These are phyloP conservation scores for Leptodontidium sp. DNA, from an alignment of 2,329 filamentous ascomycete genomes.

Conservation along the genomic window DNA sequence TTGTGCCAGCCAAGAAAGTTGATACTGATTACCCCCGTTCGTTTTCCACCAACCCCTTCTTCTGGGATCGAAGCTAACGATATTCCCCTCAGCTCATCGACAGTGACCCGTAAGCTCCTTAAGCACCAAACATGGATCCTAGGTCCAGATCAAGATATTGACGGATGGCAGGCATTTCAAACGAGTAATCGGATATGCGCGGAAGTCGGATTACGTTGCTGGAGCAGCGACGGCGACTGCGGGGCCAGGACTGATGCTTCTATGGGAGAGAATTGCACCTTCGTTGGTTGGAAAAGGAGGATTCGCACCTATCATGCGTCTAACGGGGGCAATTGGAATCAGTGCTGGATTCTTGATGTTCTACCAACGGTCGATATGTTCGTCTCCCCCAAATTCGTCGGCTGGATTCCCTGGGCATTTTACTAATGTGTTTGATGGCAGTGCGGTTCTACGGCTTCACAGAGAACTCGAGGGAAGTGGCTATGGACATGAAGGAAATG, in stretches of 20 bases:
- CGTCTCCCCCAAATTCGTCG: slow-evolving; percentile 50
- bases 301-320: slow-evolving; percentile 83
- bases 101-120: slow-evolving; percentile 85
- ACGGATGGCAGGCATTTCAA: slow-evolving; percentile 77
- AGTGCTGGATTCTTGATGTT: slow-evolving; percentile 84
- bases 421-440: slow-evolving; percentile 48
- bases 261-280: slow-evolving; percentile 85
- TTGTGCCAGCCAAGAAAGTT: slow-evolving; percentile 80
- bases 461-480: slow-evolving; percentile 90
- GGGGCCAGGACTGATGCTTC: slow-evolving; percentile 76
- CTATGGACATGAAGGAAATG: slow-evolving; percentile 99
- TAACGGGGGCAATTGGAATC: slow-evolving; percentile 76
- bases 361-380: slow-evolving; percentile 86
- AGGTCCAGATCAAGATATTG: slow-evolving; percentile 41
- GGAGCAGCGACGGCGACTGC: slow-evolving; percentile 74
- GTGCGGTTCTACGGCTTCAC: slow-evolving; percentile 95
- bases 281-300: slow-evolving; percentile 85
- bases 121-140: slow-evolving; percentile 22
- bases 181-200: slow-evolving; percentile 87
- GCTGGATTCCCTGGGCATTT: not conserved
- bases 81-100: slow-evolving; percentile 83
- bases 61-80: slow-evolving; percentile 43
- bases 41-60: slow-evolving; percentile 48
- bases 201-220: slow-evolving; percentile 81
- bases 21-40: slow-evolving; percentile 89